Conservation (phyloP, 371 early-diverging fungal genomes). For the Amoeboaphelidium occidentale region DNA sequence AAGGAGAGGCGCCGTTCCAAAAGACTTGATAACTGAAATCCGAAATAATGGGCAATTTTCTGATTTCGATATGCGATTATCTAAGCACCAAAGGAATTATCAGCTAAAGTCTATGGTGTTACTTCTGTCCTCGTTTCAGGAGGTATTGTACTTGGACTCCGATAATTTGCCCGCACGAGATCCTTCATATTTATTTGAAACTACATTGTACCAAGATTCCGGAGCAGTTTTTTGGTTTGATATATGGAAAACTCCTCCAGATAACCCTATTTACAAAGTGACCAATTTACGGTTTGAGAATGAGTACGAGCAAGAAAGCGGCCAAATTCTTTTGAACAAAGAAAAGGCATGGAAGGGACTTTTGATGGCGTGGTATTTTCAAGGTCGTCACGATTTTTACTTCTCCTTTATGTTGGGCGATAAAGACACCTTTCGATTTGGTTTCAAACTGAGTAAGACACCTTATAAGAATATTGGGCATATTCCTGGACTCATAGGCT, state of each 20-base stretch:
- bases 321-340: constrained; percentile 3
- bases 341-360: not conserved
- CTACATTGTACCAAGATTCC: not conserved
- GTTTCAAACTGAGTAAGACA: not conserved
- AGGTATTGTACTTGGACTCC: constrained; percentile 4
- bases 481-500: not conserved
- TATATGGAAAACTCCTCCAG: not conserved
- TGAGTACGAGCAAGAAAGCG: constrained; percentile 3
- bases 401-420: not conserved
- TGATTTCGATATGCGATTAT: not conserved
- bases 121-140: not conserved
- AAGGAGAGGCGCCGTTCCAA: not conserved
- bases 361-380: constrained; percentile 1
- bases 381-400: not conserved
- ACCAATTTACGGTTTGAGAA: not conserved
- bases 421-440: not conserved
- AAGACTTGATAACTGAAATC: not conserved
- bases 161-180: constrained; percentile 2
- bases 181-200: constrained; percentile 3
- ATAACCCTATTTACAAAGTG: constrained; percentile 1
- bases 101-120: not conserved
- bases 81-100: not conserved
- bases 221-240: constrained; percentile 4
- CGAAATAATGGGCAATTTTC: not conserved
- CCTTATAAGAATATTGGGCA: not conserved